A percentile compares a stretch with the other conserved stretches of the same genome.
Evolutionary conservation across 2,329 filamentous ascomycete species (phyloP).

Genomic region (Colletotrichum paranaense): DNA sequence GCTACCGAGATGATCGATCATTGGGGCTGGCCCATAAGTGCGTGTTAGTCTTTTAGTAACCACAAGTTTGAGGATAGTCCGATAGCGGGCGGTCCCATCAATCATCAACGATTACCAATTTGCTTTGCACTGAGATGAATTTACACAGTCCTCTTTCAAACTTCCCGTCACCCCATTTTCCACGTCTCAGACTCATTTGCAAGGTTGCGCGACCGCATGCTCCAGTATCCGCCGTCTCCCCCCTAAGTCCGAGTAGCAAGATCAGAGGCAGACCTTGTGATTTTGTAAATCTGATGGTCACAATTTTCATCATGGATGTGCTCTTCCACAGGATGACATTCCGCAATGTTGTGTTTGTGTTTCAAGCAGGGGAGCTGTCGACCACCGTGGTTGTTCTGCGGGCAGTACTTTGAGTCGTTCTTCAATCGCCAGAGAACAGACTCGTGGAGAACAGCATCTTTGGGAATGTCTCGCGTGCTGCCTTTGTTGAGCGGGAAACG

Average conservation of each 20-base stretch:
- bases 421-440: constrained; percentile 48
- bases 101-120: background rate
- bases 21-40: background rate
- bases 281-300: constrained; percentile 15
- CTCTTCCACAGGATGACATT: background rate
- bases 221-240: background rate
- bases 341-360: constrained; percentile 14
- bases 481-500: constrained; percentile 53
- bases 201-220: background rate
- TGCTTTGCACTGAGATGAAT: background rate
- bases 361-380: constrained; percentile 46
- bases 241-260: background rate
- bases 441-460: constrained; percentile 51
- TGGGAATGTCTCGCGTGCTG: constrained; percentile 50
- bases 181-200: background rate
- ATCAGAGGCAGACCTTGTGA: background rate
- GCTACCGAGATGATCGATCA: background rate
- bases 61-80: background rate
- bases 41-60: background rate
- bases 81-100: background rate
- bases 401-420: constrained; percentile 43
- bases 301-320: background rate
- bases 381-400: constrained; percentile 49
- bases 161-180: background rate
- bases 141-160: background rate